Evolutionary conservation across 805 yeast genomes (phyloP).

Genomic region (Kodamaea fukazawae): DNA sequence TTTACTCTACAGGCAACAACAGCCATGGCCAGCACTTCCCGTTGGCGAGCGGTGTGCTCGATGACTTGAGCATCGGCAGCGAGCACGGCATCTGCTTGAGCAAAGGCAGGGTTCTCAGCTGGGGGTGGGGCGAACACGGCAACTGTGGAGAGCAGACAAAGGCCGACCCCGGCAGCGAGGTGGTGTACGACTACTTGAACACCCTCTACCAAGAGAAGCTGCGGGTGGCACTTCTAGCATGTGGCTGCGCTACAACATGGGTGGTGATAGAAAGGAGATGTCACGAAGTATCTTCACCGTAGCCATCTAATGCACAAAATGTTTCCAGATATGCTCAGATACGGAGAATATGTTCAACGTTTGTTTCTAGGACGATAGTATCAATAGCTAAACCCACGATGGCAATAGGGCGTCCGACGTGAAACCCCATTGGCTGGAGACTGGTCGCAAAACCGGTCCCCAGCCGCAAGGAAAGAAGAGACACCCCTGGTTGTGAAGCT

Average conservation of each 20-base stretch:
- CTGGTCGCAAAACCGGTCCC: constrained; percentile 2
- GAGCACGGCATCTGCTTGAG: constrained; percentile 70
- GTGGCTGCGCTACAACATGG: constrained; percentile 75
- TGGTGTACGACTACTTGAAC: constrained; percentile 38
- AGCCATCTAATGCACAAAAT: constrained; percentile 56
- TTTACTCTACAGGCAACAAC: constrained; percentile 67
- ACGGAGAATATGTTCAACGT: constrained; percentile 82
- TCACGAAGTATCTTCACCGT: constrained; percentile 75
- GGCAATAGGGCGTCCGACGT: not conserved
- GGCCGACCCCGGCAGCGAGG: constrained; percentile 18
- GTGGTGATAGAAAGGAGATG: constrained; percentile 44
- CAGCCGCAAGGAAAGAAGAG: constrained; percentile 2
- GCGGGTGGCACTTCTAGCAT: constrained; percentile 36
- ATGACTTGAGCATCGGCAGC: constrained; percentile 60
- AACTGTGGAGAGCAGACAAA: constrained; percentile 61
- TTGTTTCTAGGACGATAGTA: constrained; percentile 63
- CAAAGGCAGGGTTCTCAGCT: constrained; percentile 49
- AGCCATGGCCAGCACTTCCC: constrained; percentile 65
- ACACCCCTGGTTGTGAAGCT: constrained; percentile 8
- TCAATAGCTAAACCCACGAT: constrained; percentile 33
- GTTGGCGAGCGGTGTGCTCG: constrained; percentile 13
- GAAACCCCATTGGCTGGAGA: constrained; percentile 1
- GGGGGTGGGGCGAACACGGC: constrained; percentile 99
- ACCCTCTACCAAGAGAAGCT: constrained; percentile 22
- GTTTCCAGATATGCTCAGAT: constrained; percentile 41